Percentiles rank a stretch among this genome's conserved stretches.
Evolutionary conservation across 169 alveolate species (phyloP).

Genomic region (Eimeria maxima): DNA sequence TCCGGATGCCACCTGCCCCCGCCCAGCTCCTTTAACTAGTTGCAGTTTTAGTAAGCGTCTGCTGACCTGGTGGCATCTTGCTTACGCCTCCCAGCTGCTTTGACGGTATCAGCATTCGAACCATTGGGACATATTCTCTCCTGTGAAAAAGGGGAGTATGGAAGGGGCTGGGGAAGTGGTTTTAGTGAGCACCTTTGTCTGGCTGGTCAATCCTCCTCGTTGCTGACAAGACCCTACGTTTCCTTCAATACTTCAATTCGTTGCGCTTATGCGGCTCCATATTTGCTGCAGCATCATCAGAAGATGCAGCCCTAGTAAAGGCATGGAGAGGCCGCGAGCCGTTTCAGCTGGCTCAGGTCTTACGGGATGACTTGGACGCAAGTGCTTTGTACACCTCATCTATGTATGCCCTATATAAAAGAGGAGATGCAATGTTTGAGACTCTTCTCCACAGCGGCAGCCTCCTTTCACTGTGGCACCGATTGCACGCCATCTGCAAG

Average conservation of each 20-base stretch:
- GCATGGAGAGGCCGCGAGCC: conserved; percentile 76
- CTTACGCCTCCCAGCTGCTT: too few relatives aligned
- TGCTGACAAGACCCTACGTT: background rate
- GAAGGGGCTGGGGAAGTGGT: background rate
- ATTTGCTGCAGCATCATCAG: conserved; percentile 7
- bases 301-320: conserved; percentile 55
- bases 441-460: conserved; percentile 80
- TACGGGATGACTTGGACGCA: conserved; percentile 66
- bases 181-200: background rate
- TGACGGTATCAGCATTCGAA: background rate
- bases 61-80: background rate
- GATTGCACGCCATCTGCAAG: conserved; percentile 75
- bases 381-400: conserved; percentile 61
- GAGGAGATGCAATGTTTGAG: conserved; percentile 80
- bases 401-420: conserved; percentile 68
- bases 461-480: conserved; percentile 80
- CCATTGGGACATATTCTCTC: background rate
- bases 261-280: background rate
- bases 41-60: background rate
- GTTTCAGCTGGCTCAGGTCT: conserved; percentile 54
- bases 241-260: background rate
- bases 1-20: conserved; percentile 80
- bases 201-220: background rate
- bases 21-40: conserved; percentile 57
- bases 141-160: background rate